Evolutionary conservation across 331 rosid species (phyloP).

Genomic region (Spiraea crenata): DNA sequence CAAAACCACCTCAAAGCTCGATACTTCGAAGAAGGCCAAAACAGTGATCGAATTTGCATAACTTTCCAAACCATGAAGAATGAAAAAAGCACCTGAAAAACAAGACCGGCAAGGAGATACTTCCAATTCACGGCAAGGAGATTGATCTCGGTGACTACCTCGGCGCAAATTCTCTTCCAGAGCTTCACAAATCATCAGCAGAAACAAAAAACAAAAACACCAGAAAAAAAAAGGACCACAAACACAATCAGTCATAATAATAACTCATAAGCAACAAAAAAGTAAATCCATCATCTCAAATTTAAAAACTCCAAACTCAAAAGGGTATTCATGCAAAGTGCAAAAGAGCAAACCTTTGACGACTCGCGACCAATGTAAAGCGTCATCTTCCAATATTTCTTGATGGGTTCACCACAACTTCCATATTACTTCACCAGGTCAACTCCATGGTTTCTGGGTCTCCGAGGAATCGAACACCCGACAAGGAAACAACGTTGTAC

Average conservation of each 20-base stretch:
- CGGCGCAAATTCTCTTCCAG: slow-evolving; percentile 92
- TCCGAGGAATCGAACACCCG: not conserved
- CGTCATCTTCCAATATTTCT: slow-evolving; percentile 57
- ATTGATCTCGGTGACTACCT: slow-evolving; percentile 69
- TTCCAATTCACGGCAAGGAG: slow-evolving; percentile 85
- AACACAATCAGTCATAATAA: not conserved
- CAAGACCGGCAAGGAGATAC: slow-evolving; percentile 76
- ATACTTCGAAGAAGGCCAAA: slow-evolving; percentile 7
- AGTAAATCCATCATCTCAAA: not conserved
- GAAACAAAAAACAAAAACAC: not conserved
- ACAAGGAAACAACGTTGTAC: too few relatives aligned
- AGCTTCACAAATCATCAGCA: slow-evolving; percentile 40
- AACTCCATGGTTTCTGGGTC: slow-evolving; percentile 32
- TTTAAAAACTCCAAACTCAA: not conserved
- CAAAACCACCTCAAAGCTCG: not conserved
- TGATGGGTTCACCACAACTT: slow-evolving; percentile 39
- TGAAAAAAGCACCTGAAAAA: slow-evolving; percentile 67
- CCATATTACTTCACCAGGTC: slow-evolving; percentile 74
- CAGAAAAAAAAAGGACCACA: not conserved
- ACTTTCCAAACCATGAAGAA: not conserved
- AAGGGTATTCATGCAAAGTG: not conserved
- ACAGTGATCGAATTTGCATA: not conserved
- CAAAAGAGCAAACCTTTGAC: slow-evolving; percentile 62
- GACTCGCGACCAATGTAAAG: slow-evolving; percentile 94
- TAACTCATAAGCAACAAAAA: slow-evolving; percentile 8